Conservation (phyloP, 495 filamentous ascomycete species). For the Cercophora samala region DNA sequence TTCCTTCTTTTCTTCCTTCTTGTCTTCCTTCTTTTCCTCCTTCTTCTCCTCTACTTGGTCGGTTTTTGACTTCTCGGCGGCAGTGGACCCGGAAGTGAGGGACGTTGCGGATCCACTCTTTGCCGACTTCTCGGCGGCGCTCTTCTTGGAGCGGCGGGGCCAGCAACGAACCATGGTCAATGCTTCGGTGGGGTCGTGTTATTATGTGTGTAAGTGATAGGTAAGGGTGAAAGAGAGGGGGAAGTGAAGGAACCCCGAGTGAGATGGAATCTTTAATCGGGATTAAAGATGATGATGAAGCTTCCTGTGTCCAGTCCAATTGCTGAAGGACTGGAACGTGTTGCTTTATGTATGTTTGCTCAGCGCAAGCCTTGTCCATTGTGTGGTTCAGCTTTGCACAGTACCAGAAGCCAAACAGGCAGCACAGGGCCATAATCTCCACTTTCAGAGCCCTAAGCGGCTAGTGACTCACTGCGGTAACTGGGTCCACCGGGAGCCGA, state of each 20-base stretch:
- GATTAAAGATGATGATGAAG: background rate
- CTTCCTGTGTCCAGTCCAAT: background rate
- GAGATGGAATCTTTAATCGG: background rate
- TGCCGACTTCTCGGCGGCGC: slow-evolving; percentile 13
- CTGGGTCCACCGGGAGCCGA: slow-evolving; percentile 3
- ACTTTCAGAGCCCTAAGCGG: slow-evolving; percentile 9
- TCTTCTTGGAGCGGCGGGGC: slow-evolving; percentile 23
- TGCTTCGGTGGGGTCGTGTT: background rate
- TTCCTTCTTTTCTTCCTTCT: slow-evolving; percentile 3
- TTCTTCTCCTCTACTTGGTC: slow-evolving; percentile 11
- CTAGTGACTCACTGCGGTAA: slow-evolving; percentile 23
- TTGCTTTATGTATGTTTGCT: background rate
- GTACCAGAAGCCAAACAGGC: background rate
- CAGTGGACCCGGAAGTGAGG: slow-evolving; percentile 13
- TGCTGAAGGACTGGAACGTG: background rate
- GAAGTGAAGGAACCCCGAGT: background rate
- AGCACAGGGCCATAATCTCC: slow-evolving; percentile 17
- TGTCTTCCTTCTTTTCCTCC: slow-evolving; percentile 2
- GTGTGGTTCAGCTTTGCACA: background rate
- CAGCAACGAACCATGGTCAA: slow-evolving; percentile 23
- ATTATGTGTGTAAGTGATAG: background rate
- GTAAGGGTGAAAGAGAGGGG: background rate
- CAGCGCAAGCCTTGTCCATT: background rate
- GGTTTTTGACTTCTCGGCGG: slow-evolving; percentile 7
- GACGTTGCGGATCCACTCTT: slow-evolving; percentile 14